Conservation (phyloP, 73 alveolate species). For the Blepharisma stoltei region DNA sequence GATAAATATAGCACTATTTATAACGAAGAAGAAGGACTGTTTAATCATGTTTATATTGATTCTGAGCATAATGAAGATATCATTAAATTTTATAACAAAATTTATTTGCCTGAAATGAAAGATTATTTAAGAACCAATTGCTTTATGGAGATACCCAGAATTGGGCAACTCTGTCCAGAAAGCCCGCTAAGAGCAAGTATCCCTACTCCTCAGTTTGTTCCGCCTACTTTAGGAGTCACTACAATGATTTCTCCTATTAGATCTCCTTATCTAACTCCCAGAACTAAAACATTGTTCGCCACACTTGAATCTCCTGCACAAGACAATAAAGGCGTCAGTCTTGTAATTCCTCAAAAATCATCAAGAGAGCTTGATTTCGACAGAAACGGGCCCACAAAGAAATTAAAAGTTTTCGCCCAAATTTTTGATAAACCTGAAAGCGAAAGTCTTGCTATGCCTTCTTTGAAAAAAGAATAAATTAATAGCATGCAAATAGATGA, state of each 20-base stretch:
- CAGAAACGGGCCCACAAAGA: too few relatives aligned
- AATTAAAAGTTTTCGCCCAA: too few relatives aligned
- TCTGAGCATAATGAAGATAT: slow-evolving; percentile 35
- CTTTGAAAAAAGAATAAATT: too few relatives aligned
- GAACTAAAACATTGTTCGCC: slow-evolving; percentile 7
- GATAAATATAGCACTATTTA: slow-evolving; percentile 33
- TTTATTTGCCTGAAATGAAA: slow-evolving; percentile 48
- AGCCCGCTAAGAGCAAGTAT: slow-evolving; percentile 25
- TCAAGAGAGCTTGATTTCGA: too few relatives aligned
- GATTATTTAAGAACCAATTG: slow-evolving; percentile 30
- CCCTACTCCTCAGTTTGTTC: background rate
- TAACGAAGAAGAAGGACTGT: slow-evolving; percentile 40
- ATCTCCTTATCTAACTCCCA: background rate
- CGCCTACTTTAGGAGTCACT: background rate
- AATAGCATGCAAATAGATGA: too few relatives aligned
- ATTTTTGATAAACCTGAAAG: too few relatives aligned
- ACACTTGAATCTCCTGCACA: background rate
- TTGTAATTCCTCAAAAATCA: too few relatives aligned
- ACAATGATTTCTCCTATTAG: background rate
- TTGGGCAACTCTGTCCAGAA: background rate
- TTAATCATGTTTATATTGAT: slow-evolving; percentile 35
- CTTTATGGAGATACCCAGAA: background rate
- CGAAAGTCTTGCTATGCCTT: too few relatives aligned
- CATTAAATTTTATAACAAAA: slow-evolving; percentile 52
- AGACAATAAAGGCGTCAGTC: too few relatives aligned